Evolutionary conservation across 345 rosid species (phyloP), one percentile per base, ranked within the genome.

Genomic region (Bruguiera gymnorhiza): DNA sequence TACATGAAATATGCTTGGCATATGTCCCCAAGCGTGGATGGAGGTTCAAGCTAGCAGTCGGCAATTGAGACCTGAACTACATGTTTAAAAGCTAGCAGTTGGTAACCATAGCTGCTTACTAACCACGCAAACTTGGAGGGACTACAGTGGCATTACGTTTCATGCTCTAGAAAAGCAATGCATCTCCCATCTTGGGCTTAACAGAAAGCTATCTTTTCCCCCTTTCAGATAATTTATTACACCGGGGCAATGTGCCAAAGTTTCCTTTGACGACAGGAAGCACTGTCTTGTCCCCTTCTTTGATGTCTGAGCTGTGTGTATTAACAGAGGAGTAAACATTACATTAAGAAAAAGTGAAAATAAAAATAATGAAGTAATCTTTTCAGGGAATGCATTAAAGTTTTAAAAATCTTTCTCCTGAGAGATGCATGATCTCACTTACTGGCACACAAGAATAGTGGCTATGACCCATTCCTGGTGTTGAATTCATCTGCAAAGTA

Each of bases 81-180:
- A 52, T 8, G 3, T 29, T 26, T 31, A 21, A 11, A 59, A 4
- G 34, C 7, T 6, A 23, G 5, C 48, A 5, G 60, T 39, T 15
- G 58, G 37, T 48, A 39, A 43, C 23, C 29, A 23, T 4, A 48
- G 60, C 29, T 43, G 19, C 16, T 43, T 13, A 81, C 92, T 80
- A 77, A 90, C 99, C 98, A 70, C 89, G 99, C 72, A 95, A 80
- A 78, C 98, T 95, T 66, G 91, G 86, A 72, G 88, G 83, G 74
- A 87, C 97, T 58, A 80, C 82, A 61, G 83, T 15, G 30, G 86
- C 98, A 78, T 95, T 97, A 71, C 94, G 98, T 56, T 79, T 88
- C 98, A 88, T 86, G 83, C 97, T 89, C 98, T 92, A 95, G 84
- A 95, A 92, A 81, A 95, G 96, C 74, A 92, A 80, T 31, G 98